Evolutionary conservation across 2,329 filamentous ascomycete genomes (phyloP).

Genomic region (Hortaea sp.): DNA sequence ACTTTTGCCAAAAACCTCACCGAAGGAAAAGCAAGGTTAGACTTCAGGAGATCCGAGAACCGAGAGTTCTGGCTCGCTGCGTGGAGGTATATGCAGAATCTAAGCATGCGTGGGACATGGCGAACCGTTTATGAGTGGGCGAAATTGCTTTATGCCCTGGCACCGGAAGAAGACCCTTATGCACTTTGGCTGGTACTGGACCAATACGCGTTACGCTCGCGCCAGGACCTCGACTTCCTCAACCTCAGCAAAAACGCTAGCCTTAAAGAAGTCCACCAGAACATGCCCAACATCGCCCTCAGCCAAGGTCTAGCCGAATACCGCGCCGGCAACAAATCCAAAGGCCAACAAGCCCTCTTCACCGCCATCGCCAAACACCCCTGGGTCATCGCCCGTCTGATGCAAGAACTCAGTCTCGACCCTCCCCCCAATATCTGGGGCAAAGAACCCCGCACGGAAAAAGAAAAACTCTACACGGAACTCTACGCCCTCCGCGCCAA

Average conservation of each 20-base stretch:
- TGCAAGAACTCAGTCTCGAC: slow-evolving; percentile 69
- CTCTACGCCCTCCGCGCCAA: slow-evolving; percentile 69
- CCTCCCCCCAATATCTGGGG: slow-evolving; percentile 77
- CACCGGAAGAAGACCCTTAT: slow-evolving; percentile 68
- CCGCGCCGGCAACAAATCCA: slow-evolving; percentile 55
- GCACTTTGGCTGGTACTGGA: slow-evolving; percentile 73
- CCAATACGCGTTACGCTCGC: slow-evolving; percentile 70
- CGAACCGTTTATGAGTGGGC: slow-evolving; percentile 90
- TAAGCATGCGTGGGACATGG: slow-evolving; percentile 86
- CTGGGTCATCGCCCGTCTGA: slow-evolving; percentile 75
- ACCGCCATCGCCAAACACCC: slow-evolving; percentile 64
- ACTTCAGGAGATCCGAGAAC: slow-evolving; percentile 77
- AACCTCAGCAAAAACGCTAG: slow-evolving; percentile 50
- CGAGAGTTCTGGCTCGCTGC: slow-evolving; percentile 85
- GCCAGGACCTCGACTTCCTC: slow-evolving; percentile 66
- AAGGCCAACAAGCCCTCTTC: slow-evolving; percentile 55
- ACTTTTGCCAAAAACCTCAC: slow-evolving; percentile 68
- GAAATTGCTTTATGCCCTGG: slow-evolving; percentile 68
- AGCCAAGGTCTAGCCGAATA: slow-evolving; percentile 67
- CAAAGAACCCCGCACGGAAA: slow-evolving; percentile 52
- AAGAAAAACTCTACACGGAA: slow-evolving; percentile 60
- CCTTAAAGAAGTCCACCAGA: slow-evolving; percentile 40
- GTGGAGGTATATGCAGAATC: slow-evolving; percentile 77
- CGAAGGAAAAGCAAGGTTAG: slow-evolving; percentile 67
- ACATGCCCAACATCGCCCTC: slow-evolving; percentile 62